Conservation (phyloP, 176 grass and related monocot genomes). For the Bonia amplexicaulis region DNA sequence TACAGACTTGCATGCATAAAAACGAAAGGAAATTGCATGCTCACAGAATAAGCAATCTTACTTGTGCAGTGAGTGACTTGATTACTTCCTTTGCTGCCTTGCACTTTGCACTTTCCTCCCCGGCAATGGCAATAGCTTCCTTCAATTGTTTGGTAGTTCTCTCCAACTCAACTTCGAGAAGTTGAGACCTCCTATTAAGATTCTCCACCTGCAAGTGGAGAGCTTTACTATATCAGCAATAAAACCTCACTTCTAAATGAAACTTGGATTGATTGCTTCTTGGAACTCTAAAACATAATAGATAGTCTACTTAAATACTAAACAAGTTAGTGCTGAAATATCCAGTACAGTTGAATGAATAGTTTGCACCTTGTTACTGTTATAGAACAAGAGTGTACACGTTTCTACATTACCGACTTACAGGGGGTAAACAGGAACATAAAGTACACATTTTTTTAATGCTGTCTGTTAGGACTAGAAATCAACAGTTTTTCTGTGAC, state of each 20-base stretch:
- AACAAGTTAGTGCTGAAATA: not conserved
- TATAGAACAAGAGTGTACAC: conserved; percentile 7
- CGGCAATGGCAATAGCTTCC: conserved; percentile 77
- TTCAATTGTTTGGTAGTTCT: conserved; percentile 86
- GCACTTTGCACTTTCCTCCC: conserved; percentile 89
- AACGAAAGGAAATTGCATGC: not conserved
- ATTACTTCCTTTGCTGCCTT: conserved; percentile 97
- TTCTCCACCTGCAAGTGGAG: conserved; percentile 59
- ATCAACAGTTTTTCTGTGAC: not conserved
- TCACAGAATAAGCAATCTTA: conserved; percentile 33
- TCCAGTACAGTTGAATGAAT: conserved; percentile 6
- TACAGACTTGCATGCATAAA: not conserved
- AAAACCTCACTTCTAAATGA: not conserved
- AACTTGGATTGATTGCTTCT: not conserved
- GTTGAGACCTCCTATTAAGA: conserved; percentile 74
- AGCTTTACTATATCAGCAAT: conserved; percentile 23
- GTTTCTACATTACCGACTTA: not conserved
- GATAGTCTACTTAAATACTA: not conserved
- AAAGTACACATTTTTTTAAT: not conserved
- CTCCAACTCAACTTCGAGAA: conserved; percentile 80
- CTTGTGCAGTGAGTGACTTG: conserved; percentile 82
- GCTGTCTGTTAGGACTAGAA: not conserved
- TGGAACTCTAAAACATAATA: conserved; percentile 1
- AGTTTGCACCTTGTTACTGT: conserved; percentile 8
- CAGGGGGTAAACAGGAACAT: not conserved